A percentile compares a stretch with the other conserved stretches of the same genome.
phyloP scores from a whole-genome alignment of 495 filamentous ascomycete genomes.

The Hypoxylon cercidicola region DNA sequence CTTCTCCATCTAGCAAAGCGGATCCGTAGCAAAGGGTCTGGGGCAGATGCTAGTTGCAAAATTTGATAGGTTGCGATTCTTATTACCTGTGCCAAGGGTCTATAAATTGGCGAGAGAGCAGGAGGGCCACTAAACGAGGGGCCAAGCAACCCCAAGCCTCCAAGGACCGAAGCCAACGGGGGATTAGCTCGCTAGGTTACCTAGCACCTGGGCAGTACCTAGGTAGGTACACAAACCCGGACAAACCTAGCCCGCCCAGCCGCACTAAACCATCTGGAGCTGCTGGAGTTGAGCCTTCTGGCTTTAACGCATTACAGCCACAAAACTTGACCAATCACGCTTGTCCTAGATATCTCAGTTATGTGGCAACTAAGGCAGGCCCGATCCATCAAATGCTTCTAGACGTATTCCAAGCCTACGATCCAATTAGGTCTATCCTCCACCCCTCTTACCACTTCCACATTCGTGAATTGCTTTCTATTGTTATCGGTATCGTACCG shows the following conservation, averaged over 20 bases:
- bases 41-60: conserved; percentile 16
- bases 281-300: no score
- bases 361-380: conserved; percentile 11
- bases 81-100: conserved; percentile 32
- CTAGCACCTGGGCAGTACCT: not conserved
- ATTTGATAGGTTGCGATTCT: conserved; percentile 23
- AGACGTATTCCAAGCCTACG: conserved; percentile 26
- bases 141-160: conserved; percentile 7
- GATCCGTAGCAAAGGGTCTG: conserved; percentile 2
- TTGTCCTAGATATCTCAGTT: conserved; percentile 23
- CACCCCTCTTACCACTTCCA: conserved; percentile 1
- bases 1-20: conserved; percentile 26
- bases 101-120: no score
- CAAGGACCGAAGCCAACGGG: conserved; percentile 17
- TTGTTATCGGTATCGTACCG: not conserved
- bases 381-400: conserved; percentile 16
- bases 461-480: conserved; percentile 7
- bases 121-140: no score
- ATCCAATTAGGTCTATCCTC: not conserved
- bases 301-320: not conserved
- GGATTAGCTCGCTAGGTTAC: no score
- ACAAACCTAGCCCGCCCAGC: no score
- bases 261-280: no score
- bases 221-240: no score
- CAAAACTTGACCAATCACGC: conserved; percentile 33